Evolutionary conservation across 768 basidiomycete species (phyloP).

Genomic region (Hericium alpestre): DNA sequence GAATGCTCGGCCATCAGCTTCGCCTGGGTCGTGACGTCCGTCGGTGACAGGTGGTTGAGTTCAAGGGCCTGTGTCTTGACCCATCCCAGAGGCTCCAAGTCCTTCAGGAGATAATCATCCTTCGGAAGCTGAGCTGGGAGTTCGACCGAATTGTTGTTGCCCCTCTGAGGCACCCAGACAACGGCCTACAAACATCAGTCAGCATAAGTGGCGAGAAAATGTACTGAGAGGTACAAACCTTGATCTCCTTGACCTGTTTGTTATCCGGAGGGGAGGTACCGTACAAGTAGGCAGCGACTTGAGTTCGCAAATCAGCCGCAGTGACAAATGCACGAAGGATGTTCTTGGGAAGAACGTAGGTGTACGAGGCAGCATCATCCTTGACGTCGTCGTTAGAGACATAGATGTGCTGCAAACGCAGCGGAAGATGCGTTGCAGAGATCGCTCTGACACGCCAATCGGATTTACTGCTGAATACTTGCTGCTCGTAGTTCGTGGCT

Average conservation of each 20-base stretch:
- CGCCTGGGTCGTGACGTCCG: conserved; percentile 88
- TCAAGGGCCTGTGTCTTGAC: conserved; percentile 95
- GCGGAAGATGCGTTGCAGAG: conserved; percentile 88
- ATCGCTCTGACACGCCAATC: conserved; percentile 99
- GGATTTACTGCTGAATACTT: conserved; percentile 98
- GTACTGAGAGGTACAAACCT: conserved; percentile 28
- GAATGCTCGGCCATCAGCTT: conserved; percentile 96
- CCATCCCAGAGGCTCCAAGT: conserved; percentile 92
- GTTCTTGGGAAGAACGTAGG: conserved; percentile 96
- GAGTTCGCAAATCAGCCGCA: conserved; percentile 88
- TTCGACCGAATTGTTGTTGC: conserved; percentile 90
- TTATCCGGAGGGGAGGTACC: conserved; percentile 91
- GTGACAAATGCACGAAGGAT: conserved; percentile 88
- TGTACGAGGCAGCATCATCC: conserved; percentile 90
- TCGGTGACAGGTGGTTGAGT: conserved; percentile 83
- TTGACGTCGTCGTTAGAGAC: conserved; percentile 99
- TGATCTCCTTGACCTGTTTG: conserved; percentile 97
- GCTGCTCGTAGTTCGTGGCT: conserved; percentile 96
- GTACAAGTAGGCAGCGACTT: conserved; percentile 90
- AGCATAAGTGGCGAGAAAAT: not conserved
- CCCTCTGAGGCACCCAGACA: conserved; percentile 96
- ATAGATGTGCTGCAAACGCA: conserved; percentile 96
- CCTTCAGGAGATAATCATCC: conserved; percentile 91
- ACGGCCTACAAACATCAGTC: conserved; percentile 42
- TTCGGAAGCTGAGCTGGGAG: conserved; percentile 82